phyloP scores from a whole-genome alignment of 441 rosid species.

The Populus hybrid region DNA sequence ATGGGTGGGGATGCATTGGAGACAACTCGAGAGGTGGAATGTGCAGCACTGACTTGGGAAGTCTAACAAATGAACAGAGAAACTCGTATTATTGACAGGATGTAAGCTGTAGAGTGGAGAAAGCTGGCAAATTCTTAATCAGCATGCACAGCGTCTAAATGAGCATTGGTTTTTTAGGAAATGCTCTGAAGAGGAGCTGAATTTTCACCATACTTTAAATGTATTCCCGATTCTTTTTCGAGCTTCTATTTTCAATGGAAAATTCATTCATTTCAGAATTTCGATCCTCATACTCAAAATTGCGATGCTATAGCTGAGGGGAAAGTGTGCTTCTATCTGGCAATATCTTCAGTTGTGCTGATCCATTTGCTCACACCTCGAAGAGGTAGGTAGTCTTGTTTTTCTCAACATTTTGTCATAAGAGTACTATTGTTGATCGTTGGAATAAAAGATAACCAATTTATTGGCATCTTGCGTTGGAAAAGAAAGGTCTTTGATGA shows the following conservation, averaged over 20 bases:
- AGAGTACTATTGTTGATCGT: too few relatives aligned
- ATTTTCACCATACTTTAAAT: conserved; percentile 35
- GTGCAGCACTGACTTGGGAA: conserved; percentile 32
- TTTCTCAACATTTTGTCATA: too few relatives aligned
- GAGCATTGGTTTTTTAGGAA: conserved; percentile 45
- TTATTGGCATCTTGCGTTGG: too few relatives aligned
- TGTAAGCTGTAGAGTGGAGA: conserved; percentile 38
- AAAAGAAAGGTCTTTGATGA: too few relatives aligned
- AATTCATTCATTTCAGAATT: conserved; percentile 32
- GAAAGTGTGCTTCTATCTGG: too few relatives aligned
- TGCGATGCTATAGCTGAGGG: too few relatives aligned
- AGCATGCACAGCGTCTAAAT: conserved; percentile 36
- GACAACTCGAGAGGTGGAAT: conserved; percentile 32
- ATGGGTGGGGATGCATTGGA: conserved; percentile 34
- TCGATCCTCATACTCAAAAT: conserved; percentile 2
- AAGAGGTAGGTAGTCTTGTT: too few relatives aligned
- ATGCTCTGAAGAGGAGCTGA: conserved; percentile 28
- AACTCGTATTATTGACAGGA: conserved; percentile 38
- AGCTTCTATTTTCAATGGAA: conserved; percentile 28
- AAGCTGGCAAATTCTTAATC: conserved; percentile 32
- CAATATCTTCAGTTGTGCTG: too few relatives aligned
- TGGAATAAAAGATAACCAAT: too few relatives aligned
- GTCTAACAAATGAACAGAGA: conserved; percentile 28
- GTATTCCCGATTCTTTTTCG: conserved; percentile 57
- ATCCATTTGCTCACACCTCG: too few relatives aligned